Evolutionary conservation across 2,329 filamentous ascomycete genomes (phyloP).

Genomic region (Colletotrichum chlorophyti): DNA sequence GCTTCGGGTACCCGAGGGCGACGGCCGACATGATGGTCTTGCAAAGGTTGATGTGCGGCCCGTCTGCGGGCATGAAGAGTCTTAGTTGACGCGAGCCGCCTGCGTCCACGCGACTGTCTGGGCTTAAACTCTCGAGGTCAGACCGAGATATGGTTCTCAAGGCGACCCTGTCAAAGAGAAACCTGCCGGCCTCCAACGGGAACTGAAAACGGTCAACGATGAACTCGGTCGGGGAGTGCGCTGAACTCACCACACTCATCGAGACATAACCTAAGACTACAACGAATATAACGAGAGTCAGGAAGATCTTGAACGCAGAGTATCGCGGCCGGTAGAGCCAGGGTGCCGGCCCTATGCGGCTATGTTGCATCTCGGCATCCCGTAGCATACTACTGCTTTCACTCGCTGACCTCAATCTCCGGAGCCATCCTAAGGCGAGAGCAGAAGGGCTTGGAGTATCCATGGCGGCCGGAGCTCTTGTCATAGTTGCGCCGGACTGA

Average conservation of each 20-base stretch:
- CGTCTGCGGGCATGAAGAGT: conserved; percentile 47
- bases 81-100: conserved; percentile 36
- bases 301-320: neutral
- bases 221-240: neutral
- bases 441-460: too few species aligned
- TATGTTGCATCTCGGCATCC: neutral
- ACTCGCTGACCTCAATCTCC: too few species aligned
- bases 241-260: neutral
- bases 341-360: neutral
- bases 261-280: neutral
- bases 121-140: neutral
- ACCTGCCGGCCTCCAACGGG: neutral
- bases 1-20: conserved; percentile 45
- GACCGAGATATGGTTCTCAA: neutral
- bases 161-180: neutral
- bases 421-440: too few species aligned
- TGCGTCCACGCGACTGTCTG: neutral
- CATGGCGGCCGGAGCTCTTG: neutral
- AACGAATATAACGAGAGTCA: neutral
- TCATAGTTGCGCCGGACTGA: too few species aligned
- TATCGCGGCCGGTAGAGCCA: neutral
- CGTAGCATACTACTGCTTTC: neutral
- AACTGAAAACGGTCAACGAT: neutral
- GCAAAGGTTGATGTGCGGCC: conserved; percentile 44
- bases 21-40: conserved; percentile 46